Base-by-base conservation (phyloP, 495 filamentous ascomycete genomes). In the Penicillium paxilli region DNA sequence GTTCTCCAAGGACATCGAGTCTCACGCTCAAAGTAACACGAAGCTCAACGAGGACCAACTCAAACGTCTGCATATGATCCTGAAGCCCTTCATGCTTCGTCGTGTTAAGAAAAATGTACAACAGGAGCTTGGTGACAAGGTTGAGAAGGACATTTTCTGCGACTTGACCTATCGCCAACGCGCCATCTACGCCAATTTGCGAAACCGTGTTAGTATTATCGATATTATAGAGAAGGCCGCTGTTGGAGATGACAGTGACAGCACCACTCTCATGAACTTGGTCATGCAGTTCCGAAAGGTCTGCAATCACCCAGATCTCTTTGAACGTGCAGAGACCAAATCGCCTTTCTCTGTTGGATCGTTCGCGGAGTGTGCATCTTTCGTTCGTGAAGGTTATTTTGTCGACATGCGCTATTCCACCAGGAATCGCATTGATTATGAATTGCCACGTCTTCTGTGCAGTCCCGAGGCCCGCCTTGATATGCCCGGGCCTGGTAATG, bases 211-310 rank as follows among this genome's bases (percentile, higher is more conserved):
- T 65, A 97, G 91, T 71, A 92, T 99, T 63, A 94, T 98, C 84
- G 94, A 99, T 67, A 82, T 98, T 38, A 95, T 98, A 55, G 94
- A 99, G 71, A 98, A 97, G 80, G 92, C 92, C 10, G 90, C 92
- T 4, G 78, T 93, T 47, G 95, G 95, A 26, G 93, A 96, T 63
- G 94, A 99, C 33, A 85, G 90, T 58, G 95, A 97, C 62, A 93
- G 90, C 23, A 91, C 91, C 12, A 99, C 92, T 16, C 68, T 99
- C 64, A 98, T 98, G 94, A 98, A 98, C 68, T 79, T 98, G 55
- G 94, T 98, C 51, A 98, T 98, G 94, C 95, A 98, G 72, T 98
- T 98, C 83, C 86, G 94, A 50, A 98, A 98, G 76, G 95, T 98
- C 47, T 98, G 94, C 77, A 98, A 98, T 63, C 94, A 98, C 69